phyloP scores from a whole-genome alignment of 768 basidiomycete species.

The Glaciozyma martinii region DNA sequence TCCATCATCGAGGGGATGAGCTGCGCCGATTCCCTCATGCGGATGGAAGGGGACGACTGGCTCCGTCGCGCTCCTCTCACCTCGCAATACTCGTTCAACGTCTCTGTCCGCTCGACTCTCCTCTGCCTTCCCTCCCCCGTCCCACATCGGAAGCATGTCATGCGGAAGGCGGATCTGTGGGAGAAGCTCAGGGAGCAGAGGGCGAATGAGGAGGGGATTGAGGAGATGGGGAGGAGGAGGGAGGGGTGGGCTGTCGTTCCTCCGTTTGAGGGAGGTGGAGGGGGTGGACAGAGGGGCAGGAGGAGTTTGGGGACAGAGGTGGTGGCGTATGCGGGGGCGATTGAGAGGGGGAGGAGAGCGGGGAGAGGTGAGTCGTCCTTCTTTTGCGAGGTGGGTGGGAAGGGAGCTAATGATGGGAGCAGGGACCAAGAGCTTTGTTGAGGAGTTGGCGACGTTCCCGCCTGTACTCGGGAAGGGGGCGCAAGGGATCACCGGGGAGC shows the following conservation, averaged over 20 bases:
- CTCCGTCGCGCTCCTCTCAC: conserved; percentile 27
- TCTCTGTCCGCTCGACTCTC: conserved; percentile 70
- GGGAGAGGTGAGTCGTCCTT: background rate
- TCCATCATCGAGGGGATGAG: conserved; percentile 66
- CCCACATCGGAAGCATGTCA: conserved; percentile 63
- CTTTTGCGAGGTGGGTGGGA: background rate
- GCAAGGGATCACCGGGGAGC: conserved; percentile 3
- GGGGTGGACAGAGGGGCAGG: conserved; percentile 4
- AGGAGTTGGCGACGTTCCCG: conserved; percentile 25
- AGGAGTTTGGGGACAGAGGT: conserved; percentile 9
- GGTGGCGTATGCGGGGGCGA: conserved; percentile 17
- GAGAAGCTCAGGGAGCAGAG: conserved; percentile 40
- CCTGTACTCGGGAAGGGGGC: background rate
- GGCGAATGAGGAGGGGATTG: conserved; percentile 23
- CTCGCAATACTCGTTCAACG: conserved; percentile 78
- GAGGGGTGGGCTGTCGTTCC: background rate
- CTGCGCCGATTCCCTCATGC: conserved; percentile 56
- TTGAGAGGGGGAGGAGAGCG: conserved; percentile 3
- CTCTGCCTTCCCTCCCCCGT: conserved; percentile 83
- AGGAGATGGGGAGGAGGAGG: conserved; percentile 6
- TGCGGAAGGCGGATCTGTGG: conserved; percentile 82
- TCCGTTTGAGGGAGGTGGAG: background rate
- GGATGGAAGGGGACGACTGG: conserved; percentile 31
- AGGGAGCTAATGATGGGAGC: background rate
- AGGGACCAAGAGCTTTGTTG: conserved; percentile 8